Conservation (phyloP, 768 basidiomycete species). For the Lentinula sp. region DNA sequence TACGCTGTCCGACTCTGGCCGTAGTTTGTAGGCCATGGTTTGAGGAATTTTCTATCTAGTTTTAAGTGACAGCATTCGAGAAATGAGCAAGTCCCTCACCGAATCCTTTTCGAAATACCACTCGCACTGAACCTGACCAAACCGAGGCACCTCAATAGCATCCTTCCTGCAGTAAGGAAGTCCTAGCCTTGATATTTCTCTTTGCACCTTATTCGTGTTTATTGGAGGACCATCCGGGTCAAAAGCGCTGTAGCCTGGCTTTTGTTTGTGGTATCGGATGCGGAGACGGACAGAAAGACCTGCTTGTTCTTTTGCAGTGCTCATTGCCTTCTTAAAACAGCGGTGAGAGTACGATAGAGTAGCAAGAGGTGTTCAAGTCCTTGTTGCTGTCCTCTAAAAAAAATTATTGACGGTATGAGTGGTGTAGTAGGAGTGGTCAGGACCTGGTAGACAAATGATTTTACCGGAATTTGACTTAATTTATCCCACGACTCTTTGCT, state of each 20-base stretch:
- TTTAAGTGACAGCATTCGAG: background rate
- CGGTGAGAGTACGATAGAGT: background rate
- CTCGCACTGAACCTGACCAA: background rate
- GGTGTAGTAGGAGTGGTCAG: background rate
- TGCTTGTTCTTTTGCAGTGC: background rate
- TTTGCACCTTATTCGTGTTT: background rate
- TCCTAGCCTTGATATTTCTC: background rate
- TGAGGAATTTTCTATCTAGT: background rate
- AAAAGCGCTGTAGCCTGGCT: background rate
- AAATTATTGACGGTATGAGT: background rate
- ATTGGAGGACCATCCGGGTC: background rate
- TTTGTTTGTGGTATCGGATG: background rate
- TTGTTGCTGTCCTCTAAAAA: background rate
- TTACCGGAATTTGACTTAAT: background rate
- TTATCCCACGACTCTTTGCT: background rate
- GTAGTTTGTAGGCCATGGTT: background rate
- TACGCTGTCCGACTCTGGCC: background rate
- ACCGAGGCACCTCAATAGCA: background rate
- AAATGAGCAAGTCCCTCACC: background rate
- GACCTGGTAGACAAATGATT: background rate
- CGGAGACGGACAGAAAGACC: background rate
- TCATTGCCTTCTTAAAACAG: background rate
- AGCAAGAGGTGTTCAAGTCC: background rate
- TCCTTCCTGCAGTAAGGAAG: constrained; percentile 1
- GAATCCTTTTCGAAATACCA: background rate